Evolutionary conservation across 148 eudicot genomes (phyloP).

Genomic region (Rhododendron ferrugineum): DNA sequence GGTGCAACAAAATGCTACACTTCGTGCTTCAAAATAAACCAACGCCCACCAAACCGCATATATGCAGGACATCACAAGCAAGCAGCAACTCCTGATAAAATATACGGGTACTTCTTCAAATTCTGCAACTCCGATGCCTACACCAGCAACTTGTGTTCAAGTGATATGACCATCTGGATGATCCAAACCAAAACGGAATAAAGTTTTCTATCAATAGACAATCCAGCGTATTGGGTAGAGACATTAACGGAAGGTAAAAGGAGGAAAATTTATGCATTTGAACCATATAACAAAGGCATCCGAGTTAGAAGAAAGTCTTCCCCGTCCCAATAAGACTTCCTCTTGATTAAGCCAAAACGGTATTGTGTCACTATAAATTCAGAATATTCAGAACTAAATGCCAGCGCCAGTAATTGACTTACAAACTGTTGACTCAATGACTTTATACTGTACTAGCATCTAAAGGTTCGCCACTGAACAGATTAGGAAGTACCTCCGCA

Average conservation of each 20-base stretch:
- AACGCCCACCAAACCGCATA: neutral
- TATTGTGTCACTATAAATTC: neutral
- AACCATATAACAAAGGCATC: no score
- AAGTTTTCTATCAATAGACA: neutral
- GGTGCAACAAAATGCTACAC: neutral
- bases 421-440: neutral
- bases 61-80: neutral
- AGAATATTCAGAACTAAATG: neutral
- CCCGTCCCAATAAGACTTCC: neutral
- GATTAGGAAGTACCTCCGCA: neutral
- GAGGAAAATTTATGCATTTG: no score
- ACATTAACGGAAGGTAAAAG: no score
- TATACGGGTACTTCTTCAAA: neutral
- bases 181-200: neutral
- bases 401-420: neutral
- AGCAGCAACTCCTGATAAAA: neutral
- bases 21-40: no score
- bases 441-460: neutral
- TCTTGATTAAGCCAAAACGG: neutral
- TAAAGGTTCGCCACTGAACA: neutral
- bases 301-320: no score
- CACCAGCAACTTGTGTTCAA: neutral
- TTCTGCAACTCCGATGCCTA: neutral
- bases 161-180: neutral
- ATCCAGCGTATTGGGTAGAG: no score